Conservation (phyloP, 176 grass and related monocot genomes). For the Eleusine coracana region DNA sequence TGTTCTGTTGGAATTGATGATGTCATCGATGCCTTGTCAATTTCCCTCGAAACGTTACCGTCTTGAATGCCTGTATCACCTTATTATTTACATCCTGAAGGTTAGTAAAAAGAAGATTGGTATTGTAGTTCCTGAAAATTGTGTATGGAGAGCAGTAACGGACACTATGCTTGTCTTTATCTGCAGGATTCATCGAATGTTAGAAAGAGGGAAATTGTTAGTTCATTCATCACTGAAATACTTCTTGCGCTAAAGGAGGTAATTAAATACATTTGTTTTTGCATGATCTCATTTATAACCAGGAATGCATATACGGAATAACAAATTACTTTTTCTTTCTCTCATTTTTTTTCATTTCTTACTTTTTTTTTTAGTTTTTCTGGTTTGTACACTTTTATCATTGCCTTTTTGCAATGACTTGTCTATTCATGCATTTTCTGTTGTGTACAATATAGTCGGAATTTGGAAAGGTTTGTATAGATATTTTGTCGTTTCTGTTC, state of each 20-base stretch:
- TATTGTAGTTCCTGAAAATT: neutral
- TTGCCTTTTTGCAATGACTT: neutral
- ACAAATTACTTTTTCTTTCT: too few relatives aligned
- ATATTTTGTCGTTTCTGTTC: neutral
- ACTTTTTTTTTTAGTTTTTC: too few relatives aligned
- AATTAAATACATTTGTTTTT: slow-evolving; percentile 29
- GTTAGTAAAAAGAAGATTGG: slow-evolving; percentile 42
- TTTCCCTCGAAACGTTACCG: slow-evolving; percentile 86
- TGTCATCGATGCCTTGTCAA: slow-evolving; percentile 69
- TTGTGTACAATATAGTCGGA: neutral
- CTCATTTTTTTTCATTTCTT: too few relatives aligned
- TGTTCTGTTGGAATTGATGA: slow-evolving; percentile 71
- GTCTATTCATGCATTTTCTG: slow-evolving; percentile 21
- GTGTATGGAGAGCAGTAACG: slow-evolving; percentile 18
- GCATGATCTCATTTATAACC: slow-evolving; percentile 6
- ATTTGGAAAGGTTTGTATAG: neutral
- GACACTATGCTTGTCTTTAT: slow-evolving; percentile 18
- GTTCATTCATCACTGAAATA: slow-evolving; percentile 94
- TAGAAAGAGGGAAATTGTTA: slow-evolving; percentile 75
- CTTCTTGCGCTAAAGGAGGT: slow-evolving; percentile 91
- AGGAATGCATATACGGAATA: neutral
- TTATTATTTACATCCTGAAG: slow-evolving; percentile 81
- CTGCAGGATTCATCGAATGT: slow-evolving; percentile 74
- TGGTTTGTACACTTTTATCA: neutral
- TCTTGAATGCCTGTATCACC: slow-evolving; percentile 85